These are phyloP conservation scores for Pittosporum tobira DNA, from an alignment of 129 eudicot genomes.

Conservation along the genomic window DNA sequence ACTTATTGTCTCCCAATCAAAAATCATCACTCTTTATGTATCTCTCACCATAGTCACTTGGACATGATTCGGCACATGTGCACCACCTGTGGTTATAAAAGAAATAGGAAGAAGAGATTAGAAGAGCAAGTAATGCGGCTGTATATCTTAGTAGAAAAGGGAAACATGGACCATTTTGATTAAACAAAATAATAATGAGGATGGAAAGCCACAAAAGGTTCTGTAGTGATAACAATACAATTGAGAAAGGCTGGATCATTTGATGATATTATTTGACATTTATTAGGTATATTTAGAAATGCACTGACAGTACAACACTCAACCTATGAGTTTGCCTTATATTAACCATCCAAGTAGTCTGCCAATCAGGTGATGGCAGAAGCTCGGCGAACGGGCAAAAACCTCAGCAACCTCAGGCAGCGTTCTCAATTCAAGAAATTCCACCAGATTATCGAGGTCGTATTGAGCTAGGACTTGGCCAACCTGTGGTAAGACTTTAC, in stretches of 20 bases:
- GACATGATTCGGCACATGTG: too few relatives aligned
- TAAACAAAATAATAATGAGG: not conserved
- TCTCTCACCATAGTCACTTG: too few relatives aligned
- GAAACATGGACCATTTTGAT: not conserved
- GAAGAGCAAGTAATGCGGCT: too few relatives aligned
- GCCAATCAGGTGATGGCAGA: conserved; percentile 35
- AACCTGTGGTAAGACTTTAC: conserved; percentile 47
- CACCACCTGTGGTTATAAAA: too few relatives aligned
- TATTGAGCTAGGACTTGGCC: conserved; percentile 67
- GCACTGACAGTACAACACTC: not conserved
- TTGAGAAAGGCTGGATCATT: not conserved
- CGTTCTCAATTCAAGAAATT: conserved; percentile 25
- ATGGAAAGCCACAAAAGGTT: not conserved
- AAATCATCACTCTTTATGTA: too few relatives aligned
- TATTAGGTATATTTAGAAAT: not conserved
- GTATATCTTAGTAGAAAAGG: too few relatives aligned
- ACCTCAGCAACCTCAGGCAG: conserved; percentile 20
- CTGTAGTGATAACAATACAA: not conserved
- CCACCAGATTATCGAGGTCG: conserved; percentile 37
- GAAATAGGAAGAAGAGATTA: too few relatives aligned
- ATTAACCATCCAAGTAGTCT: not conserved
- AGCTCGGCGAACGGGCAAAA: conserved; percentile 31
- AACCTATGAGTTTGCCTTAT: not conserved
- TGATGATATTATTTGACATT: not conserved
- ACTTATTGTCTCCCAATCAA: too few relatives aligned